phyloP scores from a whole-genome alignment of 2,329 filamentous ascomycete species.

The Colletotrichum chrysophilum region DNA sequence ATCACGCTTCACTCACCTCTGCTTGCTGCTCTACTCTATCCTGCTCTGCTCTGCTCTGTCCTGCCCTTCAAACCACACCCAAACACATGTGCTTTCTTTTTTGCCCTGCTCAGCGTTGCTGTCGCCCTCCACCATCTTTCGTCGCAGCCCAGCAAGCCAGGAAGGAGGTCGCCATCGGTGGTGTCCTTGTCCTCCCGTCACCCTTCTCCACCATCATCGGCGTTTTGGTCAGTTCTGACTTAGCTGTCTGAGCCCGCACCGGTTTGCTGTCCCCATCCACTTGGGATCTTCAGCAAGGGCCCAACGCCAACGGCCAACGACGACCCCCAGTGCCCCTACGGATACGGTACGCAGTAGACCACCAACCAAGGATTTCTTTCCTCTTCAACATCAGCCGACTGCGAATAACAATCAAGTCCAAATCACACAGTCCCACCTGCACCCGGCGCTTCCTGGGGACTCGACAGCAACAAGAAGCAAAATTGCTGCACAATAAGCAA shows the following conservation, averaged over 20 bases:
- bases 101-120: neutral
- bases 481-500: neutral
- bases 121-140: neutral
- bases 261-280: neutral
- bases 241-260: neutral
- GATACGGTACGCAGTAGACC: neutral
- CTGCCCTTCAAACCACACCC: neutral
- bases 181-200: neutral
- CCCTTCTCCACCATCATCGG: neutral
- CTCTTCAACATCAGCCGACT: conserved; percentile 11
- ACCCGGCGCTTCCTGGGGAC: conserved; percentile 3
- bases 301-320: neutral
- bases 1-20: neutral
- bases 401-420: neutral
- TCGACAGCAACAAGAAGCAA: neutral
- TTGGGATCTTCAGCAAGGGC: neutral
- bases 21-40: neutral
- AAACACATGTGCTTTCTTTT: neutral
- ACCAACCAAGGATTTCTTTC: neutral
- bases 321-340: neutral
- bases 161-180: neutral
- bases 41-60: neutral
- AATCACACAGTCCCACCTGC: conserved; percentile 1
- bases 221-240: neutral
- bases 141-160: neutral